Evolutionary conservation across 73 alveolate genomes (phyloP).

Genomic region (Uronychia setigera): DNA sequence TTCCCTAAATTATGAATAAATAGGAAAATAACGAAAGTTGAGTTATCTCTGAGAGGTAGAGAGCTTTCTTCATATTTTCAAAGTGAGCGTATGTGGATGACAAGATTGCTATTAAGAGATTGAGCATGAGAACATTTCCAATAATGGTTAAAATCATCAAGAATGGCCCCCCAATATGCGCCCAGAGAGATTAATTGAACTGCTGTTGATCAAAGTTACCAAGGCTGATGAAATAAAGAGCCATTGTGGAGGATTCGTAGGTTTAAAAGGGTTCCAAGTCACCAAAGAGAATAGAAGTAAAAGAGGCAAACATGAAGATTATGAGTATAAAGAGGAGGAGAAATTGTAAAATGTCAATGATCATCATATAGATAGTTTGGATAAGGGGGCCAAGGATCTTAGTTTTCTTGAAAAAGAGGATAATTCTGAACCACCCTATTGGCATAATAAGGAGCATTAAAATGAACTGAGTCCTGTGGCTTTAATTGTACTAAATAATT

Average conservation of each 20-base stretch:
- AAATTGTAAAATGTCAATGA: neutral
- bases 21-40: too few relatives aligned
- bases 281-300: neutral
- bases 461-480: too few relatives aligned
- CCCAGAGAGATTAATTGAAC: neutral
- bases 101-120: constrained; percentile 7
- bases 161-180: neutral
- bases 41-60: too few relatives aligned
- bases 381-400: neutral
- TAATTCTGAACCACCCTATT: neutral
- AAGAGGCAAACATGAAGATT: neutral
- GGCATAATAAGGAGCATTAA: too few relatives aligned
- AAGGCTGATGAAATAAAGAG: neutral
- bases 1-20: too few relatives aligned
- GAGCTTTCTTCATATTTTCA: too few relatives aligned
- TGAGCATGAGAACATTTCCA: neutral
- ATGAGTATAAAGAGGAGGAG: neutral
- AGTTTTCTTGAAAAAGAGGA: neutral
- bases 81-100: neutral
- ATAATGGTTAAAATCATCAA: neutral
- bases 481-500: too few relatives aligned
- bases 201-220: neutral
- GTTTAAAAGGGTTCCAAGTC: neutral
- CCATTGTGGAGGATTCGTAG: neutral
- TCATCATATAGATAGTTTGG: neutral